Base-by-base conservation (phyloP, 768 basidiomycete genomes). In the Hypholoma sublateritium region DNA sequence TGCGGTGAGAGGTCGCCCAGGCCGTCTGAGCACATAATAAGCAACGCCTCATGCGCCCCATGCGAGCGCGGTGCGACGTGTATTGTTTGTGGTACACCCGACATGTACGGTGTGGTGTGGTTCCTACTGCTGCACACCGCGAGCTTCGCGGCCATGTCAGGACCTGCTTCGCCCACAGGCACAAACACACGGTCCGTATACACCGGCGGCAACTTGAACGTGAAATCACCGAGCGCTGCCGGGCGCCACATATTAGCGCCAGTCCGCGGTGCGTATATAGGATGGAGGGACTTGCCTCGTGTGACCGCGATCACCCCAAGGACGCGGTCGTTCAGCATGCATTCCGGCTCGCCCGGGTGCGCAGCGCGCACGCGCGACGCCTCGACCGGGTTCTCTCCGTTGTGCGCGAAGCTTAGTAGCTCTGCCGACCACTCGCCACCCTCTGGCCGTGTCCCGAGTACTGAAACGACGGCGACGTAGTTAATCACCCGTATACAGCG, bases 231-330 rank as follows among this genome's bases (percentile, higher is more conserved):
- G 47, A 84, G 62, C 13, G 83, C 83, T 85, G 54, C 24, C 36
- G 37, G 37, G 50, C 36, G 44, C 48, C 36, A 55, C 11, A 55
- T 37, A 16, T 17, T 22, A 7, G 28, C 28, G 22, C 19, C 22
- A 47, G 46, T 16, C 2, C 8, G 22, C 22, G 13, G 22, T 37
- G 22, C 39, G 34, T 50, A 13, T 17, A 11, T 14, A 46, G 11
- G 52, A 43, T 16, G 13, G 44, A 22, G 25, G 19, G 7, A 67
- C 74, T 47, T 59, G 77, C 83, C 80, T 69, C 83, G 70, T 43
- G 83, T 85, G 14, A 84, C 81, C 16, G 82, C 83, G 46, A 84
- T 78, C 1, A 78, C 76, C 21, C 83, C 82, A 6, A 84, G 71
- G 12, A 84, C 80, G 44, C 83, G 74, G 49, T 78, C 67, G 19